Evolutionary conservation across 2,329 filamentous ascomycete species (phyloP), one percentile per base, ranked within the genome.

Genomic region (Pseudogymnoascus sp.): DNA sequence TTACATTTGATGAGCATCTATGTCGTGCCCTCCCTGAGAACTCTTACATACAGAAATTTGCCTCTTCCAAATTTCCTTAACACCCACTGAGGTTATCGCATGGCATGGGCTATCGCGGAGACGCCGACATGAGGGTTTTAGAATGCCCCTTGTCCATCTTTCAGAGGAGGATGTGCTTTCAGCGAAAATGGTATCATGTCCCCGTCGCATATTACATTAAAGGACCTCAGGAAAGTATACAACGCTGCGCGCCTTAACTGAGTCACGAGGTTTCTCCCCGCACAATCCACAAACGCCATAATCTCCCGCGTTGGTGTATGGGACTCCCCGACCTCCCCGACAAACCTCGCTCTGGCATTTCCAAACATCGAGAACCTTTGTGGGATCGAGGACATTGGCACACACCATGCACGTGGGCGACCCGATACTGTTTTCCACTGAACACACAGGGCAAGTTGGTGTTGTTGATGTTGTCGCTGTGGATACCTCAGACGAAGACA

Each of bases 241-340:
- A 36, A 36, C 35, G 2, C 4, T 33, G 29, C 3, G 15, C 9
- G 26, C 8, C 29, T 2, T 54, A n/a, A 6, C 21, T 13, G 47
- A 17, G 29, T 54, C 47, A 54, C 47, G 57, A 59, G 57, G 33
- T 26, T 40, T 59, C 36, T 40, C 57, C 59, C 85, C 86, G 70
- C 89, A 93, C 4, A 89, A 73, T 3, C 88, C 88, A 71, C 89
- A 93, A 0, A 85, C 71, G 5, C 85, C 86, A 65, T 79, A 84
- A 71, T 92, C 88, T 1, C 81, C 83, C 9, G 86, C 79, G 68
- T 92, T 93, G 60, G 86, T 69, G 70, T 90, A 93, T 33, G 13
- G 17, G 17, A 17, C 17, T 17, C 17, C 17, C 17, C 68, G 63
- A 50, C 78, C 82, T 10, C 74, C 78, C 63, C 73, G 74, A 70